phyloP scores from a whole-genome alignment of 805 yeast species.

The Wickerhamomyces kurtzmanii region DNA sequence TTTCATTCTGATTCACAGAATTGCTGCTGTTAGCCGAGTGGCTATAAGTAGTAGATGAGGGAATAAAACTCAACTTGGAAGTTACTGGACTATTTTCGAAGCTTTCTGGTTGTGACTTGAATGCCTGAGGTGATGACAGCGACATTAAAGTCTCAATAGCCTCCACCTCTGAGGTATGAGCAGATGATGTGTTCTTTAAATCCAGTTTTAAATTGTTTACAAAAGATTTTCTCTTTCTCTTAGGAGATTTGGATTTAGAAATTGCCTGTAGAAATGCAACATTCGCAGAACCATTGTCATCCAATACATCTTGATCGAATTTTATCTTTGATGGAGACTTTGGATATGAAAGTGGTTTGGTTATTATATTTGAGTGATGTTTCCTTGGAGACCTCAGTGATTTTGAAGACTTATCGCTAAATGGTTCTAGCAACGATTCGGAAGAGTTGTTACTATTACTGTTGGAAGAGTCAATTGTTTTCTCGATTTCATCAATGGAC shows the following conservation, averaged over 20 bases:
- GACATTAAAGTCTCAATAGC: slow-evolving; percentile 32
- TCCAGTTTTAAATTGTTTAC: slow-evolving; percentile 1
- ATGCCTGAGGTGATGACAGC: slow-evolving; percentile 23
- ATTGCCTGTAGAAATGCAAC: slow-evolving; percentile 28
- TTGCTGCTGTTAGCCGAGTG: too few species aligned
- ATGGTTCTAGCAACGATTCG: neutral
- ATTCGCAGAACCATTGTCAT: slow-evolving; percentile 25
- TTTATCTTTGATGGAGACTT: slow-evolving; percentile 5
- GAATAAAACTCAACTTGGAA: too few species aligned
- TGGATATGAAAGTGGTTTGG: slow-evolving; percentile 5
- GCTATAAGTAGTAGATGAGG: too few species aligned
- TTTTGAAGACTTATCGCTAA: neutral
- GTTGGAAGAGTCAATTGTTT: too few species aligned
- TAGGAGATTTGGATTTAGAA: slow-evolving; percentile 20
- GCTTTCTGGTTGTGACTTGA: slow-evolving; percentile 5
- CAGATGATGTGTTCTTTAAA: slow-evolving; percentile 3
- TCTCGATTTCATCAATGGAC: slow-evolving; percentile 18
- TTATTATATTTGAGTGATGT: slow-evolving; percentile 3
- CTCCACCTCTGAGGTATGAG: slow-evolving; percentile 24
- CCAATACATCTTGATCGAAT: slow-evolving; percentile 10
- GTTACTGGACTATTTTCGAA: too few species aligned
- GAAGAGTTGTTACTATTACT: too few species aligned
- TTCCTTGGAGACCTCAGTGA: slow-evolving; percentile 4
- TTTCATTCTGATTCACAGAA: too few species aligned
- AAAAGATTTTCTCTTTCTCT: slow-evolving; percentile 9